phyloP scores from a whole-genome alignment of 164 flowering plant species.

The Houttuynia cordata region DNA sequence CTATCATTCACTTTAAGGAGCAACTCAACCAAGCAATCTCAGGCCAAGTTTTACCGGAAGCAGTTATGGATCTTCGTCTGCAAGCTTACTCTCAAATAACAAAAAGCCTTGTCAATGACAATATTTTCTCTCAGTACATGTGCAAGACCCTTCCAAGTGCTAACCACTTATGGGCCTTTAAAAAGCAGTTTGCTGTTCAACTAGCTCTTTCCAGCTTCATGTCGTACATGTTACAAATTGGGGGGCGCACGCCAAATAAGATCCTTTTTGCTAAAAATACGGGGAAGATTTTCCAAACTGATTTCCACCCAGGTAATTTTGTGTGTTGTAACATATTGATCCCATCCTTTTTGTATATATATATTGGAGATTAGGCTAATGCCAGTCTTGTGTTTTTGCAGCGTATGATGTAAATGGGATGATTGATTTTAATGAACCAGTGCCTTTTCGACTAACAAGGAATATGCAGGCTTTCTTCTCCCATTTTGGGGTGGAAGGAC shows the following conservation, averaged over 20 bases:
- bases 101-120: conserved; percentile 55
- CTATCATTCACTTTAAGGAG: conserved; percentile 90
- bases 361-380: not conserved
- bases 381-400: conserved; percentile 1
- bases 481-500: conserved; percentile 93
- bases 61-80: conserved; percentile 85
- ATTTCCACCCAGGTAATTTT: conserved; percentile 63
- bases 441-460: conserved; percentile 92
- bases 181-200: conserved; percentile 95
- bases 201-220: conserved; percentile 91
- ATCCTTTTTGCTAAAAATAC: conserved; percentile 94
- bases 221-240: conserved; percentile 94
- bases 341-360: not conserved
- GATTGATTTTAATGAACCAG: conserved; percentile 92
- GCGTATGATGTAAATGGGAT: conserved; percentile 95
- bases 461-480: conserved; percentile 95
- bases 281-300: conserved; percentile 93
- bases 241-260: conserved; percentile 97
- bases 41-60: conserved; percentile 87
- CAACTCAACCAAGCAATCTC: conserved; percentile 89
- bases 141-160: conserved; percentile 80
- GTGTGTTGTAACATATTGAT: not conserved
- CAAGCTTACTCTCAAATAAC: conserved; percentile 86
- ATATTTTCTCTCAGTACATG: conserved; percentile 93
- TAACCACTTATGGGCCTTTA: conserved; percentile 95